Evolutionary conservation across 2,329 filamentous ascomycete species (phyloP).

Genomic region (Talaromyces pinophilus): DNA sequence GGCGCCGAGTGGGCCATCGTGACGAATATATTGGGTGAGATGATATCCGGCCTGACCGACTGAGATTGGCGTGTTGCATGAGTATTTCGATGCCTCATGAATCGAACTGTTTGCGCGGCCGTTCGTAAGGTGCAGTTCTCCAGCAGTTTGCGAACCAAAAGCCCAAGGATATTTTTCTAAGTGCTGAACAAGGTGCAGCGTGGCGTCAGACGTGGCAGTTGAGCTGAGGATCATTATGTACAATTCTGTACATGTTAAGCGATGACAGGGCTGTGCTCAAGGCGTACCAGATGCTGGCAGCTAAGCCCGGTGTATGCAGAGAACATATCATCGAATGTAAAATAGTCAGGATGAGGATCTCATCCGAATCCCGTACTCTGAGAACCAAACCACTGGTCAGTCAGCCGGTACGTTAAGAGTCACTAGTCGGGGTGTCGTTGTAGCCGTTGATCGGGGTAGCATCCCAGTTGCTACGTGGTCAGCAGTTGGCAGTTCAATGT

Average conservation of each 20-base stretch:
- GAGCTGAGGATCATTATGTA: slow-evolving; percentile 1
- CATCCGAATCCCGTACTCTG: neutral
- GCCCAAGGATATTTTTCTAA: neutral
- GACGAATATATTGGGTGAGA: slow-evolving; percentile 14
- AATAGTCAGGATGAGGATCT: slow-evolving; percentile 2
- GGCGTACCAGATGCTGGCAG: neutral
- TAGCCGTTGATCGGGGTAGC: neutral
- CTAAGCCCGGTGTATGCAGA: slow-evolving; percentile 5
- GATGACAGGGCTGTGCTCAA: slow-evolving; percentile 8
- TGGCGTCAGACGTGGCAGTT: slow-evolving; percentile 13
- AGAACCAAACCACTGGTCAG: neutral
- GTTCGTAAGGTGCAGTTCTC: neutral
- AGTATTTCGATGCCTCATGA: neutral
- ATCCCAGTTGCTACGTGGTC: neutral
- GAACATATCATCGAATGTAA: neutral
- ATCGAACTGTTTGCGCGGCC: neutral
- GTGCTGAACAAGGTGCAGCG: slow-evolving; percentile 3
- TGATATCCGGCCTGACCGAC: neutral
- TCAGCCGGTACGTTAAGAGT: neutral
- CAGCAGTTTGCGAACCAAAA: neutral
- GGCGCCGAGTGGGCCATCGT: slow-evolving; percentile 4
- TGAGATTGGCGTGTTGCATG: slow-evolving; percentile 1
- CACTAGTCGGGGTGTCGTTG: slow-evolving; percentile 7
- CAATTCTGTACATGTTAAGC: slow-evolving; percentile 5
- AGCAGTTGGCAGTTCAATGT: neutral